Base-by-base conservation (phyloP, 805 yeast genomes). In the Nakazawaea holstii region DNA sequence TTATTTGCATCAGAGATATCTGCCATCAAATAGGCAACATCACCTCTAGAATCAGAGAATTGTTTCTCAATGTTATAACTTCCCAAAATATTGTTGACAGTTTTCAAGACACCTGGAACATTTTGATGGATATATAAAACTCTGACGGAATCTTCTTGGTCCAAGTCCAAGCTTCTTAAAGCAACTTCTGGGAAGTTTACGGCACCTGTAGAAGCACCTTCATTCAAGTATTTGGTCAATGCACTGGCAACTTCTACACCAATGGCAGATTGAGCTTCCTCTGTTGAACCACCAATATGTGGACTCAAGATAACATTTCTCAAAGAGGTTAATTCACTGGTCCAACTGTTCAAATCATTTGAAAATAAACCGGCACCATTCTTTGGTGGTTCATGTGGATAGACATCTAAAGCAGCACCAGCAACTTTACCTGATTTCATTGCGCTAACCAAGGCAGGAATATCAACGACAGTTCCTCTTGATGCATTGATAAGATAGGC, bases 171-270 rank as follows among this genome's bases (percentile, higher is more conserved):
- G 31, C 90, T 85, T 72, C 97, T 87, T 59, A 94, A 76, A 26
- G 92, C 72, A 55, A 94, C 97, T 74, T 94, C 98, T 61, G 99
- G 99, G 95, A 94, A 91, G 79, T 94, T 94, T 50, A 92, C 99
- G 6, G 98, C 91, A 60, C 97, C 98, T 43, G 79, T 79, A 13
- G 98, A 87, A 60, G 82, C 76, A 74, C 99, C 99, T 75, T 92
- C 98, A 70, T 91, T 92, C 67, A 94, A 86, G 74, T 90, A 94
- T 65, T 87, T 88, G 55, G 91, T 76, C 60, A 94, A 76, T 35
- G 96, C 82, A 40, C 85, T 75, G 51, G 84, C 88, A 52, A 94
- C 99, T 73, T 94, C 99, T 52, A 92, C 74, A 72, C 99, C 99
- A 62, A 94, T 94, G 36, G 98, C 96, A 48, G 87, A 78, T 77